Percentiles rank a stretch among this genome's conserved stretches.
Evolutionary conservation across 2,329 filamentous ascomycete genomes (phyloP).

Genomic region (Talaromyces piceae): DNA sequence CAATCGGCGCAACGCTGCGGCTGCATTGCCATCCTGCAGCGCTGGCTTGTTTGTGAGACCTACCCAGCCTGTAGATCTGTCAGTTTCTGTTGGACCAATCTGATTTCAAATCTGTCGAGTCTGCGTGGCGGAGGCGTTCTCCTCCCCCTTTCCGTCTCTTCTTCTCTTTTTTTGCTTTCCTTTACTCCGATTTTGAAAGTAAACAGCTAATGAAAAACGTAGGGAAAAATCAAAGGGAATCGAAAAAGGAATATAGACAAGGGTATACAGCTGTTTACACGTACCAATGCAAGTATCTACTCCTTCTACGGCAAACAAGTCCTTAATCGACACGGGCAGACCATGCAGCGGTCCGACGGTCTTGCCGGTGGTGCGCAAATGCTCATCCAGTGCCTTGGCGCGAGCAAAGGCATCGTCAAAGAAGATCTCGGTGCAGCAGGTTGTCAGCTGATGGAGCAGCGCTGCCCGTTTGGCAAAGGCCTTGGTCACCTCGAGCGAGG

Average conservation of each 20-base stretch:
- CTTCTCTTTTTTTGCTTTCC: neutral
- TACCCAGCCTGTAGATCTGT: conserved; percentile 9
- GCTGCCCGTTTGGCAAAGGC: conserved; percentile 51
- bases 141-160: too few relatives aligned
- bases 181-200: neutral
- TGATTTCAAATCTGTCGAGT: neutral
- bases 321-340: conserved; percentile 21
- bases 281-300: conserved; percentile 13
- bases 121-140: too few relatives aligned
- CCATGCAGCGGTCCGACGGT: conserved; percentile 20
- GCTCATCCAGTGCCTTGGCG: conserved; percentile 15
- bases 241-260: too few relatives aligned
- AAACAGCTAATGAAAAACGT: too few relatives aligned
- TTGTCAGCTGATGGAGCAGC: conserved; percentile 41
- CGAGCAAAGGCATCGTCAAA: conserved; percentile 16
- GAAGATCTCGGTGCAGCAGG: conserved; percentile 18
- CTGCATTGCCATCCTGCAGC: conserved; percentile 8
- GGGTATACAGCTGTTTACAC: neutral
- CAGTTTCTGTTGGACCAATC: neutral
- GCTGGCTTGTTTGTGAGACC: conserved; percentile 10
- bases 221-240: too few relatives aligned
- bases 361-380: conserved; percentile 13
- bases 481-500: conserved; percentile 39
- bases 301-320: conserved; percentile 19
- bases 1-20: conserved; percentile 4